Evolutionary conservation across 352 stramenopile genomes (phyloP).

Genomic region (Globisporangium heterothallicum): DNA sequence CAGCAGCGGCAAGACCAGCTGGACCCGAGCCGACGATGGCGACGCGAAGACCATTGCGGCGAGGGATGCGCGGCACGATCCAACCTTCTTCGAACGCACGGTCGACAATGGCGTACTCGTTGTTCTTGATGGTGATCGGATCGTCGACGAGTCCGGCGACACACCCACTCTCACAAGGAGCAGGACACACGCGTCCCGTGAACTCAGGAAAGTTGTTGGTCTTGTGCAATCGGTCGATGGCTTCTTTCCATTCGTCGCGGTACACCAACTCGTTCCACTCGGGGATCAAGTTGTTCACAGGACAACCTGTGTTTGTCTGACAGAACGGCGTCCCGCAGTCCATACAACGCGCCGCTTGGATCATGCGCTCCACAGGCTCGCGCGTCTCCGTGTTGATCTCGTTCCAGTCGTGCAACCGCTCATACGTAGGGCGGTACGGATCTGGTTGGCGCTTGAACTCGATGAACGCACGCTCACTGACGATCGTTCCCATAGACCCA

Average conservation of each 20-base stretch:
- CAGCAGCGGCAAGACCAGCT: constrained; percentile 89
- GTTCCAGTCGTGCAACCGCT: constrained; percentile 95
- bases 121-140: constrained; percentile 98
- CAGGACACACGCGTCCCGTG: constrained; percentile 95
- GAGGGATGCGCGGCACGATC: constrained; percentile 91
- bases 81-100: constrained; percentile 93
- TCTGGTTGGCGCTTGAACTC: constrained; percentile 83
- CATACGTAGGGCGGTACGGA: constrained; percentile 90
- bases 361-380: constrained; percentile 86
- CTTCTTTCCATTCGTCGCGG: constrained; percentile 95
- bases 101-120: constrained; percentile 98
- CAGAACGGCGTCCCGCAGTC: constrained; percentile 98
- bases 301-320: constrained; percentile 96
- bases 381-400: constrained; percentile 94
- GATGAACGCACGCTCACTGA: constrained; percentile 76
- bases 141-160: constrained; percentile 94
- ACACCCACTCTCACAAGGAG: constrained; percentile 95
- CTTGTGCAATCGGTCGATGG: constrained; percentile 94
- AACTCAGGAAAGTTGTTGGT: constrained; percentile 99
- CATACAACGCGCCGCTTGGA: constrained; percentile 97
- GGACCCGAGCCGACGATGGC: constrained; percentile 94
- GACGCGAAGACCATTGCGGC: constrained; percentile 93
- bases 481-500: constrained; percentile 58
- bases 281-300: constrained; percentile 97
- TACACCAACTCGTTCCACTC: constrained; percentile 99